Percentiles rank a stretch among this genome's conserved stretches.
Evolutionary conservation across 768 basidiomycete species (phyloP).

Genomic region (Psilocybe cubensis): DNA sequence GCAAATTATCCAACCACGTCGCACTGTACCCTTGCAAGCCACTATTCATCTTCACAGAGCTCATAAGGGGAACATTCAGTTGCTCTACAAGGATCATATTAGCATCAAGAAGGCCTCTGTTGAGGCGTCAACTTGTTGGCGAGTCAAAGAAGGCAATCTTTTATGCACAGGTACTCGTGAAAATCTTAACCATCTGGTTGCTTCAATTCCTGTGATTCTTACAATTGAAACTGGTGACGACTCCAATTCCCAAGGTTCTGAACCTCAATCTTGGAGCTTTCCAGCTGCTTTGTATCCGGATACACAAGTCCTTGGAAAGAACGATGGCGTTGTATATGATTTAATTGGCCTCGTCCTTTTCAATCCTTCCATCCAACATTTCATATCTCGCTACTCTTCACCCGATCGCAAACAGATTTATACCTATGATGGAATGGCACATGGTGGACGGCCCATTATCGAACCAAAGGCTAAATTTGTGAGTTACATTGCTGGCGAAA

Average conservation of each 20-base stretch:
- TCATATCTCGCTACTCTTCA: constrained; percentile 24
- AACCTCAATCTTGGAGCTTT: constrained; percentile 20
- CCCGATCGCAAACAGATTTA: constrained; percentile 16
- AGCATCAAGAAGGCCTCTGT: background rate
- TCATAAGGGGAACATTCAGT: constrained; percentile 1
- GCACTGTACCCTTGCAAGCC: background rate
- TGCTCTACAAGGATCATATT: background rate
- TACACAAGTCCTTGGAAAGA: background rate
- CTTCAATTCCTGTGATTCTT: constrained; percentile 24
- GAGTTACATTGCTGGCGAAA: constrained; percentile 15
- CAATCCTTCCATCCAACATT: constrained; percentile 20
- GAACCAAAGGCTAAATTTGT: constrained; percentile 14
- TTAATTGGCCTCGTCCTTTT: constrained; percentile 24
- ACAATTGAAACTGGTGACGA: constrained; percentile 18
- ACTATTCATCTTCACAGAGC: background rate
- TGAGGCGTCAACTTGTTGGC: constrained; percentile 14
- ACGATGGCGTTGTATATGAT: constrained; percentile 23
- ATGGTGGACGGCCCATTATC: constrained; percentile 13
- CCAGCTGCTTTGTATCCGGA: constrained; percentile 18
- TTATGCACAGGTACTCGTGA: constrained; percentile 18
- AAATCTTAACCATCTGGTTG: constrained; percentile 15
- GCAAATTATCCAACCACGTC: background rate
- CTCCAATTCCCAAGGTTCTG: background rate
- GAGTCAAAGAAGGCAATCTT: constrained; percentile 15
- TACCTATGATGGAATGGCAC: constrained; percentile 23